Percentiles rank a stretch among this genome's conserved stretches.
phyloP scores from a whole-genome alignment of 2,329 filamentous ascomycete genomes.

The Neobulgaria alba region DNA sequence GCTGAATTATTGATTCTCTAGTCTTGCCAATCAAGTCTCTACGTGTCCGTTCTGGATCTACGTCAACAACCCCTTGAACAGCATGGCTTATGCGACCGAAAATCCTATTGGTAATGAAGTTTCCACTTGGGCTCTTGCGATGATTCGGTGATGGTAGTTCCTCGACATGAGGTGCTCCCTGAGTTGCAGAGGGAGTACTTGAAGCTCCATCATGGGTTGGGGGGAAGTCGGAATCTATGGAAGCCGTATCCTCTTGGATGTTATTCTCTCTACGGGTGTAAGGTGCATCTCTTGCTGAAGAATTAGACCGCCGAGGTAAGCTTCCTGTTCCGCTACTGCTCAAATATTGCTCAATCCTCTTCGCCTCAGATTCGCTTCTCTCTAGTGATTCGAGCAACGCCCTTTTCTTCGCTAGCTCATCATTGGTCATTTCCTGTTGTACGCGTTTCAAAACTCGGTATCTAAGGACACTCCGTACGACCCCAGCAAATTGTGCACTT shows the following conservation, averaged over 20 bases:
- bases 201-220: slow-evolving; percentile 71
- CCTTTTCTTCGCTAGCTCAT: slow-evolving; percentile 84
- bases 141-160: slow-evolving; percentile 44
- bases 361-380: slow-evolving; percentile 84
- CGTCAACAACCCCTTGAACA: slow-evolving; percentile 91
- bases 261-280: slow-evolving; percentile 42
- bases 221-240: slow-evolving; percentile 93
- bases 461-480: slow-evolving; percentile 79
- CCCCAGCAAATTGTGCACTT: slow-evolving; percentile 91
- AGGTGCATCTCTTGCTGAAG: slow-evolving; percentile 43
- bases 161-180: slow-evolving; percentile 54
- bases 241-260: slow-evolving; percentile 69
- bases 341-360: slow-evolving; percentile 88
- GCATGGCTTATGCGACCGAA: slow-evolving; percentile 94
- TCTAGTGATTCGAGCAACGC: slow-evolving; percentile 80
- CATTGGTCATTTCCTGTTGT: slow-evolving; percentile 93
- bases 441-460: slow-evolving; percentile 91
- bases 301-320: slow-evolving; percentile 60
- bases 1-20: slow-evolving; percentile 71
- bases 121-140: slow-evolving; percentile 66
- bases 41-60: slow-evolving; percentile 86
- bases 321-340: slow-evolving; percentile 56
- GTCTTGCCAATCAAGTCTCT: slow-evolving; percentile 95
- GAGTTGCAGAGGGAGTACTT: slow-evolving; percentile 61
- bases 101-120: slow-evolving; percentile 86